Evolutionary conservation across 2,329 filamentous ascomycete genomes (phyloP).

Genomic region (Coniochaeta sp.): DNA sequence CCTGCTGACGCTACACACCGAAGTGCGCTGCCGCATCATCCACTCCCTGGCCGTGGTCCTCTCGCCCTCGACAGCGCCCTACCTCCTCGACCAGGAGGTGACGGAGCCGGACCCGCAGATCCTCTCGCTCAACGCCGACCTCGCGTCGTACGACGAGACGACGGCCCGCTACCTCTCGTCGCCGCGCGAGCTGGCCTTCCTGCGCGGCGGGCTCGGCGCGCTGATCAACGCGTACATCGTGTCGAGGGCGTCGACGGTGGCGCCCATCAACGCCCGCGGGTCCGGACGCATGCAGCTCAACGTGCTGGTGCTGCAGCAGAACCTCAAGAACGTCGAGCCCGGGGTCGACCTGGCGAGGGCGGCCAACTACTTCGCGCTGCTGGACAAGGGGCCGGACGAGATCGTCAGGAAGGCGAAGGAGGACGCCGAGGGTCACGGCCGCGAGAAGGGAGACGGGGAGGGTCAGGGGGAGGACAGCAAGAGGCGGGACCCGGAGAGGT

Average conservation of each 20-base stretch:
- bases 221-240: slow-evolving; percentile 78
- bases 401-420: slow-evolving; percentile 57
- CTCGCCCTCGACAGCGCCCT: slow-evolving; percentile 54
- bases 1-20: slow-evolving; percentile 79
- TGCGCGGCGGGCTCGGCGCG: slow-evolving; percentile 67
- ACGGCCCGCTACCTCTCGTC: slow-evolving; percentile 62
- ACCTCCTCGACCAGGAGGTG: slow-evolving; percentile 63
- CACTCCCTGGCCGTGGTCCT: slow-evolving; percentile 63
- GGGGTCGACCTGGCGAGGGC: slow-evolving; percentile 57
- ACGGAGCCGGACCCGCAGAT: slow-evolving; percentile 73
- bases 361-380: slow-evolving; percentile 62
- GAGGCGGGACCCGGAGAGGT: slow-evolving; percentile 30
- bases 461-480: slow-evolving; percentile 17
- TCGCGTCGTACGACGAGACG: slow-evolving; percentile 84
- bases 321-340: slow-evolving; percentile 85
- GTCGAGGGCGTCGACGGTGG: slow-evolving; percentile 60
- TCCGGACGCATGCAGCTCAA: slow-evolving; percentile 88
- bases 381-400: slow-evolving; percentile 56
- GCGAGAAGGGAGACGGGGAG: slow-evolving; percentile 23
- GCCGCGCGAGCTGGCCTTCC: slow-evolving; percentile 62
- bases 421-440: slow-evolving; percentile 22
- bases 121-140: slow-evolving; percentile 72
- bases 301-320: slow-evolving; percentile 90
- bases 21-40: slow-evolving; percentile 78
- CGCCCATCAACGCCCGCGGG: slow-evolving; percentile 77